Percentiles rank a stretch among this genome's conserved stretches.
phyloP scores from a whole-genome alignment of 2,329 filamentous ascomycete genomes.

The Cladophialophora bantiana region DNA sequence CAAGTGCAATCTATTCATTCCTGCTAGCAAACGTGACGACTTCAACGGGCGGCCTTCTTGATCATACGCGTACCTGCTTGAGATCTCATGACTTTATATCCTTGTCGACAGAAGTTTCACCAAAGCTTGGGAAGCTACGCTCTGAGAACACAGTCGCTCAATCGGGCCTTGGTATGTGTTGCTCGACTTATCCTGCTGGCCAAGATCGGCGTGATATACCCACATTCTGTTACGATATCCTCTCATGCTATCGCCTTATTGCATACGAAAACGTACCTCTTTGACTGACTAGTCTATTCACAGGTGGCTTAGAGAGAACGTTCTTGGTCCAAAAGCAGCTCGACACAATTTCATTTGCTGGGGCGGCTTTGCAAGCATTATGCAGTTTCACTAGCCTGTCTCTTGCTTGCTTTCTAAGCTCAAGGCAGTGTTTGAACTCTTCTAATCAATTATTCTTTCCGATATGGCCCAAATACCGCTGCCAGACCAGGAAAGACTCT shows the following conservation, averaged over 20 bases:
- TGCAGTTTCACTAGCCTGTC: slow-evolving; percentile 13
- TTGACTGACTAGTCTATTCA: background rate
- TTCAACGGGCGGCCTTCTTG: background rate
- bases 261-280: background rate
- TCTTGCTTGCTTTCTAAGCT: background rate
- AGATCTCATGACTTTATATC: background rate
- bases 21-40: background rate
- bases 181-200: background rate
- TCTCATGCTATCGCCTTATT: background rate
- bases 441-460: background rate
- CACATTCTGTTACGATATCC: background rate
- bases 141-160: background rate
- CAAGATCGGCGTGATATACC: background rate
- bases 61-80: background rate
- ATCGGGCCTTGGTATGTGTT: background rate
- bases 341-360: background rate
- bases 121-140: background rate
- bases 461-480: slow-evolving; percentile 23
- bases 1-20: slow-evolving; percentile 6
- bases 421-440: background rate
- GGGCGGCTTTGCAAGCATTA: slow-evolving; percentile 11
- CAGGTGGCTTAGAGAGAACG: background rate
- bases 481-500: slow-evolving; percentile 10
- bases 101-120: background rate
- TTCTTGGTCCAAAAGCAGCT: background rate